Evolutionary conservation across 2,329 filamentous ascomycete genomes (phyloP).

Genomic region (Aspergillus hortae): DNA sequence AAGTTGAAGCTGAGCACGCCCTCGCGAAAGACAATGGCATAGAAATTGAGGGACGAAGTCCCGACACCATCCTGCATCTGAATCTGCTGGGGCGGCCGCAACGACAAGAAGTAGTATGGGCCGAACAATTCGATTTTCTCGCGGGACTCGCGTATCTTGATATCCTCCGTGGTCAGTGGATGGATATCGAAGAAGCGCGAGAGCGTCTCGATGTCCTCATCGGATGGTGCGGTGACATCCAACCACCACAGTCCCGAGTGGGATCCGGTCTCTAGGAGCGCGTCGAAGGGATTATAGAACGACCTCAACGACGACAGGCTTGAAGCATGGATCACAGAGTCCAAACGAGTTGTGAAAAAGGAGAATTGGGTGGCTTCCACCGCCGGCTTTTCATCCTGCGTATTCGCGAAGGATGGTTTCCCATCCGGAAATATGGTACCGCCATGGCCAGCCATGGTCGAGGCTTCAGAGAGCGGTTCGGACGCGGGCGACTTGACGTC

Average conservation of each 20-base stretch:
- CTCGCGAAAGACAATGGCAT: conserved; percentile 89
- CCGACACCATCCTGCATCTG: conserved; percentile 72
- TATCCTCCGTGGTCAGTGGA: conserved; percentile 90
- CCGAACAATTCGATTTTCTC: conserved; percentile 98
- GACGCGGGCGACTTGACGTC: neutral
- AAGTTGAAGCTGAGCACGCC: conserved; percentile 91
- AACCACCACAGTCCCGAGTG: conserved; percentile 91
- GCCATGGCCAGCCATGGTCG: neutral
- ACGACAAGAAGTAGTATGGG: conserved; percentile 93
- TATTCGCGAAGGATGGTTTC: neutral
- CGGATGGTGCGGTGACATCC: conserved; percentile 80
- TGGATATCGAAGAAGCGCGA: conserved; percentile 94
- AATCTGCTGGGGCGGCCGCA: conserved; percentile 79
- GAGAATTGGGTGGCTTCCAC: conserved; percentile 71
- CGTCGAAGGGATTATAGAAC: conserved; percentile 76
- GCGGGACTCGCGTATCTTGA: conserved; percentile 83
- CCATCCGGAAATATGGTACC: neutral
- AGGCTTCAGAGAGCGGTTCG: neutral
- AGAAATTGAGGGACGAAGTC: conserved; percentile 86
- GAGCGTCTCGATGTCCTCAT: conserved; percentile 80
- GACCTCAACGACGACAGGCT: conserved; percentile 79
- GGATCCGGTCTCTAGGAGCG: conserved; percentile 45
- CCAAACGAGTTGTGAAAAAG: conserved; percentile 88
- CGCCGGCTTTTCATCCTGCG: neutral
- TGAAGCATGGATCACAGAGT: conserved; percentile 81